Evolutionary conservation across 495 filamentous ascomycete genomes (phyloP).

Genomic region (Xylaria acuta): DNA sequence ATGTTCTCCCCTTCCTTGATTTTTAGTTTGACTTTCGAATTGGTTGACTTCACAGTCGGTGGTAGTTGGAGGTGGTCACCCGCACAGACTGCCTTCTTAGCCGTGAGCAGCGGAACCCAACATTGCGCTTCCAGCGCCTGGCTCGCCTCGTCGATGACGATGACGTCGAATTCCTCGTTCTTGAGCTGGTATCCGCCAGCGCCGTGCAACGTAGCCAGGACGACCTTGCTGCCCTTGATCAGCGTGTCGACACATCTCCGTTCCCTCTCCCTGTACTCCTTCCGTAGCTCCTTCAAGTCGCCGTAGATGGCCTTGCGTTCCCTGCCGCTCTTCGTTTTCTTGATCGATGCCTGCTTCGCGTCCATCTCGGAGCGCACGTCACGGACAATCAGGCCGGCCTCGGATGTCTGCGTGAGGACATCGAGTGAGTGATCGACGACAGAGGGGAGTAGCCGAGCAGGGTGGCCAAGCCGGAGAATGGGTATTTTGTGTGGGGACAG

Average conservation of each 20-base stretch:
- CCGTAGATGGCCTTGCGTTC: conserved; percentile 84
- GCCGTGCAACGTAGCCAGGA: conserved; percentile 91
- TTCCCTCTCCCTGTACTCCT: conserved; percentile 89
- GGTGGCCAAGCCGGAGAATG: conserved; percentile 89
- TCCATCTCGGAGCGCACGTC: conserved; percentile 95
- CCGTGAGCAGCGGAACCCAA: conserved; percentile 88
- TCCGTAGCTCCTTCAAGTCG: conserved; percentile 82
- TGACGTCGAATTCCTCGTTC: conserved; percentile 86
- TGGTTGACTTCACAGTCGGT: conserved; percentile 87
- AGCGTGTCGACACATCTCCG: conserved; percentile 77
- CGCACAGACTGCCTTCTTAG: conserved; percentile 86
- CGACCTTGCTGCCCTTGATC: conserved; percentile 79
- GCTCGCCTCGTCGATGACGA: conserved; percentile 94
- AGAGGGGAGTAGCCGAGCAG: conserved; percentile 86
- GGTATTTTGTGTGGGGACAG: conserved; percentile 82
- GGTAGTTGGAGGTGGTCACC: conserved; percentile 95
- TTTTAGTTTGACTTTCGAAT: conserved; percentile 54
- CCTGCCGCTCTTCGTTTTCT: conserved; percentile 80
- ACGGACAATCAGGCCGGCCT: conserved; percentile 87
- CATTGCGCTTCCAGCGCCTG: conserved; percentile 97
- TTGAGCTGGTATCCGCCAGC: conserved; percentile 85
- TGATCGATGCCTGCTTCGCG: conserved; percentile 83
- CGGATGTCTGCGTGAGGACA: conserved; percentile 87
- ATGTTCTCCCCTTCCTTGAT: conserved; percentile 41
- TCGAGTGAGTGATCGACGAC: conserved; percentile 91